Evolutionary conservation across 768 basidiomycete species (phyloP), one percentile per base, ranked within the genome.

Genomic region (Tylopilus balloui): DNA sequence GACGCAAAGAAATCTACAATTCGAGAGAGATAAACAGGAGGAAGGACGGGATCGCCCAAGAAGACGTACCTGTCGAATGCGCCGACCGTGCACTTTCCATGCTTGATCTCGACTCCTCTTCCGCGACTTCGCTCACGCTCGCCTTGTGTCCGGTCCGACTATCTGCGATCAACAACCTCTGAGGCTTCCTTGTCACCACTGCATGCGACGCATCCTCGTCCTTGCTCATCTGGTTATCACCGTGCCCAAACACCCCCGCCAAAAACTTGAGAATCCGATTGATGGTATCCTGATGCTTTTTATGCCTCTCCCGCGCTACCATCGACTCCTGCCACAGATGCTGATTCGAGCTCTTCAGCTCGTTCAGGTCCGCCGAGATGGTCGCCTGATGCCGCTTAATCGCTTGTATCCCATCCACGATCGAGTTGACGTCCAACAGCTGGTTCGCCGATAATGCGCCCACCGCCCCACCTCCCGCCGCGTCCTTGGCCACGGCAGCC

Each of bases 261-360:
- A 99, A 71, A 69, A 99, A 98, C 52, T 92, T 88, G 54, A 99
- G 78, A 52, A 99, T 98, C 47, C 90, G 75, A 61, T 96, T 92
- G 64, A 98, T 92, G 19, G 92, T 96, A 65, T 98, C 93, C 62
- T 96, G 88, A 56, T 97, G 93, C 62, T 90, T 93, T 64, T 92
- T 84, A 61, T 95, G 85, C 48, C 83, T 78, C 55, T 85, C 81
- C 14, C 92, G 75, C 2, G 90, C 80, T 27, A 79, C 72, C 56
- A 92, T 68, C 1, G 92, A 84, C 62, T 98, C 93, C 63, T 91
- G 83, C 95, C 95, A 99, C n/a, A 98, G 69, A 19, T 84, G 72
- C 55, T 92, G 83, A 61, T 97, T 97, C 3, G 84, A 87, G 48
- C 78, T 76, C 69, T 95, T 93, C 39, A 98, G 73, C 23, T 92